A percentile compares a stretch with the other conserved stretches of the same genome.
Evolutionary conservation across 805 yeast genomes (phyloP).

Genomic region (Saccharomycopsis fodiens): DNA sequence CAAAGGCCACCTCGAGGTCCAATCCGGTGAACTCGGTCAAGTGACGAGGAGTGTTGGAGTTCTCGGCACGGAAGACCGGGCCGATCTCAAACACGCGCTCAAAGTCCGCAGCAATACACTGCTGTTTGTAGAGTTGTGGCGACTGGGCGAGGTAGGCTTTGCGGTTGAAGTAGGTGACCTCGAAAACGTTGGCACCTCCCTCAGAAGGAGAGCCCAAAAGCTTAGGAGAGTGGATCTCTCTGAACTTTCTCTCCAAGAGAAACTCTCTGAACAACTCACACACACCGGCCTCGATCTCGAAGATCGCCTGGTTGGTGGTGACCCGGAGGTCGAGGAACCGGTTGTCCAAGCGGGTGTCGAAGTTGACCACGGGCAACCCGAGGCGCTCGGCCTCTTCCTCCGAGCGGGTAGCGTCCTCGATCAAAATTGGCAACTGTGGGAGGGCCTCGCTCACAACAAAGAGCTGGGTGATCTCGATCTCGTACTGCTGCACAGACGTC

Average conservation of each 20-base stretch:
- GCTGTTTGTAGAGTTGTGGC: constrained; percentile 94
- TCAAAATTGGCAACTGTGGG: constrained; percentile 82
- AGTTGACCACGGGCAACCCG: constrained; percentile 87
- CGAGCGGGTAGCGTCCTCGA: constrained; percentile 94
- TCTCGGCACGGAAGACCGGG: constrained; percentile 98
- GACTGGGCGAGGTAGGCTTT: constrained; percentile 95
- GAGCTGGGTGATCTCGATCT: constrained; percentile 69
- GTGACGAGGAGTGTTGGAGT: constrained; percentile 98
- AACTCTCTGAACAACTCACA: constrained; percentile 85
- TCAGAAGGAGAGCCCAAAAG: constrained; percentile 92
- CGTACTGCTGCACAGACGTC: constrained; percentile 87
- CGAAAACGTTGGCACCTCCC: constrained; percentile 97
- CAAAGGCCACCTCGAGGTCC: constrained; percentile 96
- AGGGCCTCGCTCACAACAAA: constrained; percentile 83
- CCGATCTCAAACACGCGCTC: constrained; percentile 95
- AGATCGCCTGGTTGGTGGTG: constrained; percentile 94
- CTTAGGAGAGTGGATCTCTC: constrained; percentile 95
- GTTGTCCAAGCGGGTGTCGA: constrained; percentile 91
- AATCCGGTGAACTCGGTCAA: constrained; percentile 98
- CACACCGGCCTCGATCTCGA: constrained; percentile 88
- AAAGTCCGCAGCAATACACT: constrained; percentile 95
- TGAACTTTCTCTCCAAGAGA: constrained; percentile 56
- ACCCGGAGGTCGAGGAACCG: constrained; percentile 97
- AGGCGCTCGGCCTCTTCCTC: constrained; percentile 91
- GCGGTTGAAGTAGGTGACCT: constrained; percentile 85